phyloP scores from a whole-genome alignment of 148 eudicot genomes.

The Rhododendron molle region DNA sequence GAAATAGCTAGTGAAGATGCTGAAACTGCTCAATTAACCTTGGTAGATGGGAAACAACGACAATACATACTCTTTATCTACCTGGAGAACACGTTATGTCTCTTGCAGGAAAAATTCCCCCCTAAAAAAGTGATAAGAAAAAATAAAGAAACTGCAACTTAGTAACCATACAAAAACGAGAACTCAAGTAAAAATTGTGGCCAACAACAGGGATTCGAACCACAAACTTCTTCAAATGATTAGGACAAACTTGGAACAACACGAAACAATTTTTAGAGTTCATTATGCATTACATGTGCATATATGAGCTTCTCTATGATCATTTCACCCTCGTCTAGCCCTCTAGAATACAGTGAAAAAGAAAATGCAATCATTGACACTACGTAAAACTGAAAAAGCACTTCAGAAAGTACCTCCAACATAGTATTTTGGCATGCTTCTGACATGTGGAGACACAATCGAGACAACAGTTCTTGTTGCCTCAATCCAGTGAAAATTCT shows the following conservation, averaged over 20 bases:
- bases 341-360: neutral
- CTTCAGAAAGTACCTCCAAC: slow-evolving; percentile 51
- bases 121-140: neutral
- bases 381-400: neutral
- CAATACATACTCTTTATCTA: neutral
- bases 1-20: neutral
- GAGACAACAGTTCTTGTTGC: slow-evolving; percentile 69
- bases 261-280: neutral
- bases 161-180: neutral
- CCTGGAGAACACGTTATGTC: neutral
- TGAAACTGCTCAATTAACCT: neutral
- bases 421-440: slow-evolving; percentile 47
- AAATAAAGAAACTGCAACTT: neutral
- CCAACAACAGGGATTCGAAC: neutral
- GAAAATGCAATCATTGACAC: neutral
- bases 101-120: neutral
- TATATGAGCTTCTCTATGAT: neutral
- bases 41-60: neutral
- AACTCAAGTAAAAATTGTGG: neutral
- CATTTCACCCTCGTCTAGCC: neutral
- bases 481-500: slow-evolving; percentile 65
- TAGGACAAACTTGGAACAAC: neutral
- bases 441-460: slow-evolving; percentile 43
- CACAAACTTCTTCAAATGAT: neutral
- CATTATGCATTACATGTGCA: neutral